Conservation (phyloP, 805 yeast species). For the Danielia oregonensis region DNA sequence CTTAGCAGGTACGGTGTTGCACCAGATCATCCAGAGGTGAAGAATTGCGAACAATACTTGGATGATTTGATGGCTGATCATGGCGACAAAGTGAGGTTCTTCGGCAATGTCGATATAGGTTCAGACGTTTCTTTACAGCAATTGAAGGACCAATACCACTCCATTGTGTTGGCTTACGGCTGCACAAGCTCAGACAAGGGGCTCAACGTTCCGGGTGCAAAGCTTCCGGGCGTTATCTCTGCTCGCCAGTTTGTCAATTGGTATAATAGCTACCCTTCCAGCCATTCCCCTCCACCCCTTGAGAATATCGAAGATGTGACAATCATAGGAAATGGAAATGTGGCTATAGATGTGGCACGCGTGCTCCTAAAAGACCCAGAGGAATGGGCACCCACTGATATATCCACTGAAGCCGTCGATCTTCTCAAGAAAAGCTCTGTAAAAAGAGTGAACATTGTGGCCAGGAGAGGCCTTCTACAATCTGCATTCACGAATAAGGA, state of each 20-base stretch:
- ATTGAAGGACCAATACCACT: conserved; percentile 58
- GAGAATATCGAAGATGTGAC: conserved; percentile 60
- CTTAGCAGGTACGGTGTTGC: conserved; percentile 95
- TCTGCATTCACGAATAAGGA: conserved; percentile 93
- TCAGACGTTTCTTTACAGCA: conserved; percentile 49
- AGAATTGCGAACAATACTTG: conserved; percentile 75
- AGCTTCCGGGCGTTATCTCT: conserved; percentile 62
- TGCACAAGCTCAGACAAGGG: conserved; percentile 56
- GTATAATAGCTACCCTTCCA: conserved; percentile 84
- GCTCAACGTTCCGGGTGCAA: conserved; percentile 57
- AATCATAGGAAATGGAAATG: conserved; percentile 96
- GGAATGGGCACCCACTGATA: conserved; percentile 68
- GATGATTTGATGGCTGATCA: conserved; percentile 39
- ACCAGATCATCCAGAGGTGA: conserved; percentile 98
- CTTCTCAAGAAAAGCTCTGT: conserved; percentile 52
- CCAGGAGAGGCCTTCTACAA: conserved; percentile 80
- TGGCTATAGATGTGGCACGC: conserved; percentile 87
- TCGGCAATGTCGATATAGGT: conserved; percentile 74
- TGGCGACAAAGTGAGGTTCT: conserved; percentile 39
- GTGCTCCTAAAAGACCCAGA: conserved; percentile 58
- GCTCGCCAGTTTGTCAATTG: conserved; percentile 91
- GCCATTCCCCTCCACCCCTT: conserved; percentile 49
- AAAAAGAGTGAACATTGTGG: conserved; percentile 68
- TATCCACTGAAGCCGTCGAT: conserved; percentile 56
- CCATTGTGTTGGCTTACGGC: conserved; percentile 81